Percentiles rank a stretch among this genome's conserved stretches.
Evolutionary conservation across 768 basidiomycete species (phyloP).

Genomic region (Termitomyces bulborhizus): DNA sequence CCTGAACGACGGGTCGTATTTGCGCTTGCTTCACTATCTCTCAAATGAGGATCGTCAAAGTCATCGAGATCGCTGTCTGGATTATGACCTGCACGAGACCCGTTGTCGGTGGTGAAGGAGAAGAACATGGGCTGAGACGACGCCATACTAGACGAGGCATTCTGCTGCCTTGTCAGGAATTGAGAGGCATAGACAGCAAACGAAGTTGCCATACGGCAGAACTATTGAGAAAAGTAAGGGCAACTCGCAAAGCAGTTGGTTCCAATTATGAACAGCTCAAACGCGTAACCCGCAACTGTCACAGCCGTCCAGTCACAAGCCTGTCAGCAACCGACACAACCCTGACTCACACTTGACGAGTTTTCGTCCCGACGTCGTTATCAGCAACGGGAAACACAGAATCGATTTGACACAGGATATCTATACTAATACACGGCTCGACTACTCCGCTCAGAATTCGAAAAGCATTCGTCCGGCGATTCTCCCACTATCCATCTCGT

Average conservation of each 20-base stretch:
- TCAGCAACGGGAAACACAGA: neutral
- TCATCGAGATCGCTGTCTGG: conserved; percentile 57
- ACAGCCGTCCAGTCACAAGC: conserved; percentile 2
- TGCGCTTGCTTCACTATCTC: conserved; percentile 30
- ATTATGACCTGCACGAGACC: conserved; percentile 42
- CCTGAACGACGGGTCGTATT: conserved; percentile 22
- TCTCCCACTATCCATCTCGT: conserved; percentile 23
- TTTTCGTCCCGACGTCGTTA: neutral
- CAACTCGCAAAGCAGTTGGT: conserved; percentile 14
- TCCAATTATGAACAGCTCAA: conserved; percentile 12
- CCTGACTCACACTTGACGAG: neutral
- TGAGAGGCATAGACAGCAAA: conserved; percentile 82
- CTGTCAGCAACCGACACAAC: neutral
- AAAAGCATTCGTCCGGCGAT: conserved; percentile 27
- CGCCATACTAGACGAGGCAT: conserved; percentile 41
- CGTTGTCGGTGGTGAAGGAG: conserved; percentile 78
- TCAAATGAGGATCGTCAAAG: conserved; percentile 71
- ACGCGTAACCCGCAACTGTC: conserved; percentile 11
- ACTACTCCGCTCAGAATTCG: conserved; percentile 1
- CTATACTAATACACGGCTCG: neutral
- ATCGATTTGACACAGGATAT: neutral
- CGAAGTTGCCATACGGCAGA: conserved; percentile 47
- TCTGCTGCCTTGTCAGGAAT: conserved; percentile 59
- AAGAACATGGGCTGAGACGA: conserved; percentile 82
- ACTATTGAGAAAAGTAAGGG: conserved; percentile 13